These are phyloP conservation scores for Asterophora lycoperdoides DNA, from an alignment of 768 basidiomycete species.

Conservation along the genomic window DNA sequence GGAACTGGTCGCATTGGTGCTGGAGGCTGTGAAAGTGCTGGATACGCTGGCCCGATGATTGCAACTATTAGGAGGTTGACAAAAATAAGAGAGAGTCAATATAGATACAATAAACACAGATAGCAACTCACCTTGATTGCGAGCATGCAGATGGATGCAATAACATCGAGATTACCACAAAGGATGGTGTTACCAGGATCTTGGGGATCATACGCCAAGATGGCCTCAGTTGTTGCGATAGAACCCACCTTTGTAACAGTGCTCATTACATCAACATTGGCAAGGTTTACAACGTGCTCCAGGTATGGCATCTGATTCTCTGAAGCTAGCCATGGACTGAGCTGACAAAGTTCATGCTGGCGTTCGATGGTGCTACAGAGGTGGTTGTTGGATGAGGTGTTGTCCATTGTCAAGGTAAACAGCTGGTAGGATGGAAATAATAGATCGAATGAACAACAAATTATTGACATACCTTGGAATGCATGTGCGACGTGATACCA, in stretches of 20 bases:
- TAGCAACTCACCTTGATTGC: constrained; percentile 28
- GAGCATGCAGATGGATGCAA: constrained; percentile 25
- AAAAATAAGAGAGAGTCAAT: not conserved
- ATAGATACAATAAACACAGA: too few relatives aligned
- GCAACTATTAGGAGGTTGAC: constrained; percentile 15
- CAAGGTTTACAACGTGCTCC: constrained; percentile 26
- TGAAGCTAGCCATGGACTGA: constrained; percentile 12
- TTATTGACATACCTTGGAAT: constrained; percentile 23
- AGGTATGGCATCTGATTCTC: constrained; percentile 21
- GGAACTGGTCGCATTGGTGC: constrained; percentile 1
- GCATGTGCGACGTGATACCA: constrained; percentile 16
- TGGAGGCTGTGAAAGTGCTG: constrained; percentile 23
- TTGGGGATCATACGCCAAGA: constrained; percentile 31
- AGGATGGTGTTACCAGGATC: constrained; percentile 19
- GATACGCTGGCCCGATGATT: constrained; percentile 20
- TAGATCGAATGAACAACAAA: not conserved
- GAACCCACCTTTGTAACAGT: constrained; percentile 24
- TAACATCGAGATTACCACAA: constrained; percentile 22
- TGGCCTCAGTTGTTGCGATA: constrained; percentile 22
- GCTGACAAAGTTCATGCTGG: constrained; percentile 7
- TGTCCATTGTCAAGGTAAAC: constrained; percentile 18
- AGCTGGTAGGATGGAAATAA: constrained; percentile 20
- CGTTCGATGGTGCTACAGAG: constrained; percentile 14
- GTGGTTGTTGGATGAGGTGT: constrained; percentile 22
- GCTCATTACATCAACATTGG: constrained; percentile 26